These are phyloP conservation scores for Suillus plorans DNA, from an alignment of 768 basidiomycete genomes.

Conservation along the genomic window DNA sequence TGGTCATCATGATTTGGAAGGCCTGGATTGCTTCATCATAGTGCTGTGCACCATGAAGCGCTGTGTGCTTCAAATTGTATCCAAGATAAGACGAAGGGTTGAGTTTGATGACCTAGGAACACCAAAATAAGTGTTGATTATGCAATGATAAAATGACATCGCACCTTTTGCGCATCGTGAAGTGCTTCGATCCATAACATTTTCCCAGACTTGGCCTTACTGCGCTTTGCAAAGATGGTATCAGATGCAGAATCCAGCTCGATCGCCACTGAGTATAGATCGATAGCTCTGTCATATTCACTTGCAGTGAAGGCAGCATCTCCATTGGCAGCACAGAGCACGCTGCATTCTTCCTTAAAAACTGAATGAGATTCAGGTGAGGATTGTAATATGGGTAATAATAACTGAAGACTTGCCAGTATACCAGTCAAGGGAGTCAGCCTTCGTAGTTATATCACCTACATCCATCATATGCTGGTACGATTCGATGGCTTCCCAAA, in stretches of 20 bases:
- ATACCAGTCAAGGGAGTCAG: not conserved
- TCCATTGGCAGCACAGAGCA: not conserved
- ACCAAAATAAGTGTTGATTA: not conserved
- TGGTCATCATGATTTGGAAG: not conserved
- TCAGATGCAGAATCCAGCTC: not conserved
- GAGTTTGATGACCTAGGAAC: not conserved
- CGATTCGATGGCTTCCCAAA: not conserved
- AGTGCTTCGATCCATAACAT: not conserved
- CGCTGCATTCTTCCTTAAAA: not conserved
- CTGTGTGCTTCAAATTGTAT: not conserved
- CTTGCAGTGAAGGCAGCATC: not conserved
- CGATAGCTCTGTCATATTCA: not conserved
- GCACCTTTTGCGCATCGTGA: not conserved
- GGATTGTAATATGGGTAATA: not conserved
- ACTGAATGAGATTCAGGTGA: not conserved
- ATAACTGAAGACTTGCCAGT: not conserved
- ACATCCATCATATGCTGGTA: not conserved
- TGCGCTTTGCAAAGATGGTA: not conserved
- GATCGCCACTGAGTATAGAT: not conserved
- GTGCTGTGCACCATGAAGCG: not conserved
- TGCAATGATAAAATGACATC: not conserved
- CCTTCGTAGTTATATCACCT: not conserved
- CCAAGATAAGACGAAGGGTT: not conserved
- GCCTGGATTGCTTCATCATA: not conserved
- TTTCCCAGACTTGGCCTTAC: not conserved